Conservation (phyloP, 2,329 filamentous ascomycete species). For the Epichloe gansuensis region DNA sequence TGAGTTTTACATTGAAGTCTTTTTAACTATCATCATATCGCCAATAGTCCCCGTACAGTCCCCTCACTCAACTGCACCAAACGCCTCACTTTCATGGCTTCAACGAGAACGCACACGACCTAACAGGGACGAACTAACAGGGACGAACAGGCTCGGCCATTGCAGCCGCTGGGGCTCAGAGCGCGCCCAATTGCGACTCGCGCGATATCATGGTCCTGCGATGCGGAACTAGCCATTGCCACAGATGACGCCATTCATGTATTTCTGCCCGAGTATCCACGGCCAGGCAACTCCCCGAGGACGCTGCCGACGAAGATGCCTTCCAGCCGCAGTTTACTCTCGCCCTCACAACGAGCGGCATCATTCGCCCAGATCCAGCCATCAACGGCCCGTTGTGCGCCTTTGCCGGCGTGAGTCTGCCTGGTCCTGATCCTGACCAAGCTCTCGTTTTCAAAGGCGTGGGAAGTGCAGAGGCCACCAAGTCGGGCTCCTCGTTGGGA, state of each 20-base stretch:
- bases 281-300: slow-evolving; percentile 11
- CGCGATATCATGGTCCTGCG: slow-evolving; percentile 40
- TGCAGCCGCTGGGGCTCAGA: slow-evolving; percentile 32
- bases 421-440: slow-evolving; percentile 12
- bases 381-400: slow-evolving; percentile 34
- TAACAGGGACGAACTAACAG: background rate
- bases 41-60: too few species aligned
- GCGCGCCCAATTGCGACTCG: slow-evolving; percentile 32
- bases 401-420: slow-evolving; percentile 23
- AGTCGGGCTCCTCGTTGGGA: slow-evolving; percentile 37
- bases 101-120: background rate
- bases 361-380: slow-evolving; percentile 27
- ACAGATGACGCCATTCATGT: slow-evolving; percentile 44
- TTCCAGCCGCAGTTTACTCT: slow-evolving; percentile 22
- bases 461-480: slow-evolving; percentile 33
- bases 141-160: slow-evolving; percentile 28
- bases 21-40: background rate
- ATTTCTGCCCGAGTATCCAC: slow-evolving; percentile 34
- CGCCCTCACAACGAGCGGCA: slow-evolving; percentile 19
- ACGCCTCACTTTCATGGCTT: too few species aligned
- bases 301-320: slow-evolving; percentile 16
- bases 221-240: slow-evolving; percentile 43
- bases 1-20: background rate
- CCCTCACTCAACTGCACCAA: too few species aligned
- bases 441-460: slow-evolving; percentile 28